A percentile compares a stretch with the other conserved stretches of the same genome.
Conservation (phyloP, 768 basidiomycete species). For the Pisolithus tinctorius region DNA sequence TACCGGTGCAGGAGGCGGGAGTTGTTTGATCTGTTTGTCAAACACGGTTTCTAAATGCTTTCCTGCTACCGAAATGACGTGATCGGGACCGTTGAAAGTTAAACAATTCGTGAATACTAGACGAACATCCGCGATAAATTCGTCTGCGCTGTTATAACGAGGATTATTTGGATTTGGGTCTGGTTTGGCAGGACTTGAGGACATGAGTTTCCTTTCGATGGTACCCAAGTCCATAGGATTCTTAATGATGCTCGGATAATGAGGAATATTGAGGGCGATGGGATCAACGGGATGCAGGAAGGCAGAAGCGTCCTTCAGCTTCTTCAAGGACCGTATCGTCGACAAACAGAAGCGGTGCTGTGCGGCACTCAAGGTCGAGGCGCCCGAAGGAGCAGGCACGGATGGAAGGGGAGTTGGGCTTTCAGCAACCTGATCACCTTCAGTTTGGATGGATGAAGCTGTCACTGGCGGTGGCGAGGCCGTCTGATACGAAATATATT, state of each 20-base stretch:
- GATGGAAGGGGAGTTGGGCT: slow-evolving; percentile 12
- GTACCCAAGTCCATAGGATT: slow-evolving; percentile 93
- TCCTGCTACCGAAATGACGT: slow-evolving; percentile 71
- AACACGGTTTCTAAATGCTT: slow-evolving; percentile 78
- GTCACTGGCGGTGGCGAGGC: slow-evolving; percentile 71
- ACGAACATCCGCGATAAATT: slow-evolving; percentile 81
- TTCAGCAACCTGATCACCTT: slow-evolving; percentile 14
- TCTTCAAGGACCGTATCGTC: slow-evolving; percentile 77
- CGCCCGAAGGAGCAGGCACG: slow-evolving; percentile 2
- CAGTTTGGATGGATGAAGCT: slow-evolving; percentile 26
- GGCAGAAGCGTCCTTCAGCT: slow-evolving; percentile 72
- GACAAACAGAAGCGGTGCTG: slow-evolving; percentile 80
- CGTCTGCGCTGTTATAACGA: slow-evolving; percentile 70
- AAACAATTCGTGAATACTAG: slow-evolving; percentile 84
- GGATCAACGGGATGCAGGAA: slow-evolving; percentile 89
- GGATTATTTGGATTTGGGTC: slow-evolving; percentile 64
- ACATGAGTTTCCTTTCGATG: slow-evolving; percentile 78
- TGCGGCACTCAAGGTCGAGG: slow-evolving; percentile 46
- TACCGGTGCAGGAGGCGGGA: slow-evolving; percentile 76
- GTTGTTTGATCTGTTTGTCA: slow-evolving; percentile 80
- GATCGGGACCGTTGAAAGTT: slow-evolving; percentile 91
- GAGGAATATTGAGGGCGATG: slow-evolving; percentile 75
- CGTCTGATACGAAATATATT: slow-evolving; percentile 50
- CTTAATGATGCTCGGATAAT: slow-evolving; percentile 82
- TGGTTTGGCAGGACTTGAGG: slow-evolving; percentile 74